Conservation (phyloP, 805 yeast species). For the Komagataella pastoris region DNA sequence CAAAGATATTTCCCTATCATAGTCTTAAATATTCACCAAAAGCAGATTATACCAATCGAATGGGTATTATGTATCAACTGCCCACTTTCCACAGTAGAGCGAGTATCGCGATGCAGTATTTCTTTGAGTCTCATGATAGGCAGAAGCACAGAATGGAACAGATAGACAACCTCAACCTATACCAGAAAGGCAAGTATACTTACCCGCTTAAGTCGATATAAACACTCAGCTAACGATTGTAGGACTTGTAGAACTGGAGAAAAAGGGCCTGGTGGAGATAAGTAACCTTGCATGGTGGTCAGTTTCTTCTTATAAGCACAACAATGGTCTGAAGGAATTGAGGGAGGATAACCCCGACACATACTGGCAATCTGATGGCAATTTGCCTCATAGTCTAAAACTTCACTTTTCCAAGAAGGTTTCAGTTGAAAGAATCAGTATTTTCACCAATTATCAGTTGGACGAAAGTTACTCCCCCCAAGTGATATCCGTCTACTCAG, state of each 20-base stretch:
- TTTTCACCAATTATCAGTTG: conserved; percentile 53
- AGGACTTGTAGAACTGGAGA: conserved; percentile 31
- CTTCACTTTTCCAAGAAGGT: conserved; percentile 73
- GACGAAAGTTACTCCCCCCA: conserved; percentile 95
- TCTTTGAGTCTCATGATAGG: background rate
- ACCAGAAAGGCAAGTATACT: background rate
- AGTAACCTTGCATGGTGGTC: conserved; percentile 79
- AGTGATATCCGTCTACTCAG: conserved; percentile 49
- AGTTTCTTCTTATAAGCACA: conserved; percentile 63
- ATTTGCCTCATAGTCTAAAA: conserved; percentile 73
- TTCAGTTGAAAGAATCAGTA: conserved; percentile 47
- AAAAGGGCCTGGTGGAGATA: conserved; percentile 52
- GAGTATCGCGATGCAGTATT: background rate
- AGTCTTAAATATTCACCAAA: background rate
- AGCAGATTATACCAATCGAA: background rate
- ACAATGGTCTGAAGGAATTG: conserved; percentile 58
- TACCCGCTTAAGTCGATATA: background rate
- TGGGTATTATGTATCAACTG: background rate
- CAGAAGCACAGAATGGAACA: background rate
- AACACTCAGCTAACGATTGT: background rate
- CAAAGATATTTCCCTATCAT: background rate
- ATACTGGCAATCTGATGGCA: conserved; percentile 95
- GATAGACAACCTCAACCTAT: background rate
- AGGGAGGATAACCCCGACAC: conserved; percentile 59
- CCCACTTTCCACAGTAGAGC: background rate